Percentiles rank a stretch among this genome's conserved stretches.
phyloP scores from a whole-genome alignment of 192 early-diverging fungal genomes.

The Backusella westeae region DNA sequence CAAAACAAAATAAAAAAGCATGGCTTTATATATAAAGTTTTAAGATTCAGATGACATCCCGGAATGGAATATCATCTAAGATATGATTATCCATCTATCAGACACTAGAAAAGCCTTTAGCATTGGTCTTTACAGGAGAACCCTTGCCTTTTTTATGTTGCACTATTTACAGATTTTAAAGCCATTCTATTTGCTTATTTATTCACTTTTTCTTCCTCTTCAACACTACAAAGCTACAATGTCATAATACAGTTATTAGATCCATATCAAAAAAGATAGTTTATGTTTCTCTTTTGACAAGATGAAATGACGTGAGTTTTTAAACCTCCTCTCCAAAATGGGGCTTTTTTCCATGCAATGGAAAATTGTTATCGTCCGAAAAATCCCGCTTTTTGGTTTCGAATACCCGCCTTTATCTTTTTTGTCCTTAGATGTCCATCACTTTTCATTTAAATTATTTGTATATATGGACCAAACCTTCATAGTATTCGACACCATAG shows the following conservation, averaged over 20 bases:
- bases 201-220: too few species aligned
- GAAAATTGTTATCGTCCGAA: not conserved
- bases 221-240: too few species aligned
- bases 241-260: not conserved
- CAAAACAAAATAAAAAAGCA: not conserved
- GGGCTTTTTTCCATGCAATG: not conserved
- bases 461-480: too few species aligned
- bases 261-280: not conserved
- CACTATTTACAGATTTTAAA: too few species aligned
- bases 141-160: too few species aligned
- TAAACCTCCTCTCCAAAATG: slow-evolving; percentile 5
- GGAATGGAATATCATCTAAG: not conserved
- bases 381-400: not conserved
- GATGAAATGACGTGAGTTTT: not conserved
- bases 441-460: too few species aligned
- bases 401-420: not conserved
- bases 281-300: not conserved
- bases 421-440: too few species aligned
- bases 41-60: not conserved
- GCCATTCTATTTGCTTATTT: too few species aligned
- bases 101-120: not conserved
- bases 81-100: not conserved
- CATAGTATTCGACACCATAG: too few species aligned
- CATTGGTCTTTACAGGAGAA: not conserved
- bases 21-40: slow-evolving; percentile 6